phyloP scores from a whole-genome alignment of 495 filamentous ascomycete genomes.

The Elaphomyces granulatus region DNA sequence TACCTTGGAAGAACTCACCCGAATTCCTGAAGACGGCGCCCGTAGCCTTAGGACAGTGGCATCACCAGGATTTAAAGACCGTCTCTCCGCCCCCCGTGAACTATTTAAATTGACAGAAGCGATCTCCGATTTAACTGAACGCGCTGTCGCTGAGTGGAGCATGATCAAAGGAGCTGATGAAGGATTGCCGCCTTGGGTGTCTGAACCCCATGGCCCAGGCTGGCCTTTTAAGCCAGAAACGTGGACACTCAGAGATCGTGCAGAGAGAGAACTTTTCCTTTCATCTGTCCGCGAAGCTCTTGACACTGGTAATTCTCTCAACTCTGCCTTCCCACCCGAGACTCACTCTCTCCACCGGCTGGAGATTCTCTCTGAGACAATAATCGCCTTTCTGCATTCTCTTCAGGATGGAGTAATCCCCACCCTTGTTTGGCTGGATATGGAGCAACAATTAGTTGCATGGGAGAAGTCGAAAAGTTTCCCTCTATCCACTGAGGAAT shows the following conservation, averaged over 20 bases:
- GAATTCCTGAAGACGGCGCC: slow-evolving; percentile 65
- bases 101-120: slow-evolving; percentile 78
- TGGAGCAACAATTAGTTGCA: slow-evolving; percentile 46
- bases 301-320: slow-evolving; percentile 48
- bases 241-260: slow-evolving; percentile 31
- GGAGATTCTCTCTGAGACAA: slow-evolving; percentile 51
- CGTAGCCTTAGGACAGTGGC: slow-evolving; percentile 29
- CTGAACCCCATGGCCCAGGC: slow-evolving; percentile 38
- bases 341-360: slow-evolving; percentile 45
- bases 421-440: slow-evolving; percentile 46
- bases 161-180: slow-evolving; percentile 48
- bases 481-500: slow-evolving; percentile 42
- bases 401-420: slow-evolving; percentile 66
- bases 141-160: slow-evolving; percentile 65
- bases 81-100: slow-evolving; percentile 64
- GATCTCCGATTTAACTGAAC: slow-evolving; percentile 58
- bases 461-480: slow-evolving; percentile 35
- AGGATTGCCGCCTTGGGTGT: slow-evolving; percentile 38
- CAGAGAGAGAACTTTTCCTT: slow-evolving; percentile 20
- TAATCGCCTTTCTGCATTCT: slow-evolving; percentile 55
- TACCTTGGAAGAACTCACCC: slow-evolving; percentile 67
- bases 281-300: slow-evolving; percentile 47
- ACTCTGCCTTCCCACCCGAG: slow-evolving; percentile 42
- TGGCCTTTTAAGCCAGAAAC: slow-evolving; percentile 60
- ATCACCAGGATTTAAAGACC: slow-evolving; percentile 20